Evolutionary conservation across 176 grass and related monocot genomes (phyloP), one percentile per base, ranked within the genome.

Genomic region (Zea luxurians): DNA sequence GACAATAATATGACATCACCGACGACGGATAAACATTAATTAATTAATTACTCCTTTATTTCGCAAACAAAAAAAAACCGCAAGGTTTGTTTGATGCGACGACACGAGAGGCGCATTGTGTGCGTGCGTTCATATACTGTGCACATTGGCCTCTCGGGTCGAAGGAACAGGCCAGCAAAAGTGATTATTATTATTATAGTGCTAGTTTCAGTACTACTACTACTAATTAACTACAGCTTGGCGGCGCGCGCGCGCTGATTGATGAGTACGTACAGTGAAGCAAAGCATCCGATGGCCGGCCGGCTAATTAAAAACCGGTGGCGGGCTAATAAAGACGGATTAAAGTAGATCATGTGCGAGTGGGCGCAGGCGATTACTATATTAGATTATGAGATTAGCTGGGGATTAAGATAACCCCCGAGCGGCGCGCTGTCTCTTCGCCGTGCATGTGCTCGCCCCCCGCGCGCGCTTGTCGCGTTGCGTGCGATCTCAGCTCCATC

Each of bases 401-500:
- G 68, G 80, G 27, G 74, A 83, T 86, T 90, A 87, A 83, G 64
- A 83, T 83, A 86, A 84, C 65, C 70, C 70, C 58, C 27, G 70
- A 52, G 86, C 83, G 82, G 86, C 83, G 89, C 83, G 75, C 85
- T 91, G 88, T 86, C 84, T 52, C 73, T 7, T 79, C 81, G 41
- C 64, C 42, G 64, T 48, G 68, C 89, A 88, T 91, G 90, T 91
- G 83, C 86, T 58, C 4, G 2, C 37, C 42, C 17, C 54, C 68
- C 27, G 27, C 27, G 13, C 27, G 27, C 27, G 13, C 73, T 88
- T 91, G 78, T 82, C 85, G 82, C 75, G 13, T 82, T 80, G 85
- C 49, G 1, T 27, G 27, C 27, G 64, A 40, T 40, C 78, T 11
- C 34, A 21, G 4, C 27, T 35, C 27, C 27, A 27, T 27, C 27